Percentiles rank a stretch among this genome's conserved stretches.
These are phyloP conservation scores for Annulohypoxylon moriforme DNA, from an alignment of 495 filamentous ascomycete species.

Conservation along the genomic window DNA sequence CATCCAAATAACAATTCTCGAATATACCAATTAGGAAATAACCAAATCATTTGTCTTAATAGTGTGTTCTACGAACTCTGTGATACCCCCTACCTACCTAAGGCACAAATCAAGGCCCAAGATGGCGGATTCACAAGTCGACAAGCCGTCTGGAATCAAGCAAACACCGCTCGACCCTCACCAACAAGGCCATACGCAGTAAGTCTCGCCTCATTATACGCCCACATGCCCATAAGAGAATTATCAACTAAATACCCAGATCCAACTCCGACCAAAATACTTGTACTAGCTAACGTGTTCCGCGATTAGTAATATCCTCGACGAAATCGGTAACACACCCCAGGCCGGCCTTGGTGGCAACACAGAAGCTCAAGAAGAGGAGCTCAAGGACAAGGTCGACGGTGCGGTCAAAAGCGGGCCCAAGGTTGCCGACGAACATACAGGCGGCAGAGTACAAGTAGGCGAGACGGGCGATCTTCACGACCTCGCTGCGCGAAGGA, in stretches of 20 bases:
- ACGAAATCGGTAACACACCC: slow-evolving; percentile 32
- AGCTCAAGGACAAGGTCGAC: slow-evolving; percentile 46
- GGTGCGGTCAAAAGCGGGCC: slow-evolving; percentile 40
- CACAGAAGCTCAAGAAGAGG: slow-evolving; percentile 32
- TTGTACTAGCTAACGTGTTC: not conserved
- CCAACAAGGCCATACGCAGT: slow-evolving; percentile 40
- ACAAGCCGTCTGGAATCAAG: slow-evolving; percentile 34
- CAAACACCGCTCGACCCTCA: slow-evolving; percentile 38
- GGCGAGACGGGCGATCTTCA: slow-evolving; percentile 48
- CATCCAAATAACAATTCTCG: not conserved
- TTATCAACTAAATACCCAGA: not conserved
- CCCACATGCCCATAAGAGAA: not conserved
- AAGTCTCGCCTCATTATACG: not conserved
- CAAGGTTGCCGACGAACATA: slow-evolving; percentile 38
- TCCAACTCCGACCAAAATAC: not conserved
- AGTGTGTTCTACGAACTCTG: not conserved
- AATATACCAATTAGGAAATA: not conserved
- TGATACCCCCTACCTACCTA: slow-evolving; percentile 2
- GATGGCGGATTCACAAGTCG: slow-evolving; percentile 40
- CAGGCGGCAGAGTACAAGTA: slow-evolving; percentile 44
- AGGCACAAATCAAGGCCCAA: slow-evolving; percentile 21
- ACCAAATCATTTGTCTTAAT: not conserved
- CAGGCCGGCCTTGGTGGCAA: slow-evolving; percentile 36
- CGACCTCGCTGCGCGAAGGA: slow-evolving; percentile 42
- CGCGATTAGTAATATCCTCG: slow-evolving; percentile 37